Percentiles rank a stretch among this genome's conserved stretches.
Evolutionary conservation across 805 yeast genomes (phyloP).

Genomic region (Saturnispora sanitii): DNA sequence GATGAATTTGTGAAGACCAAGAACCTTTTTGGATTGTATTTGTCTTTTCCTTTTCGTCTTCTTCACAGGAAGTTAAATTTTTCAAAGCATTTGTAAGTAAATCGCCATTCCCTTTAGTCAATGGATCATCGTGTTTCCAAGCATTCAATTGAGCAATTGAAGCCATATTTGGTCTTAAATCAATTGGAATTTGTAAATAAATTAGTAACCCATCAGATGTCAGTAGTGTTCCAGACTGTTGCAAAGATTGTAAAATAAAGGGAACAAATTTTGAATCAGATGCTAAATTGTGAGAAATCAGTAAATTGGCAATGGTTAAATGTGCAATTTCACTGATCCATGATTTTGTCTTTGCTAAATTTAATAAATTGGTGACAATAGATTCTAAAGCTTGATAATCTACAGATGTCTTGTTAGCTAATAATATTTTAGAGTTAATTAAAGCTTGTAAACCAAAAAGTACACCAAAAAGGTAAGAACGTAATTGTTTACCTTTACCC

Average conservation of each 20-base stretch:
- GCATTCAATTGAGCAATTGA: conserved; percentile 12
- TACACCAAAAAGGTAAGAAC: conserved; percentile 72
- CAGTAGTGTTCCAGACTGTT: conserved; percentile 45
- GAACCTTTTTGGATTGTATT: conserved; percentile 41
- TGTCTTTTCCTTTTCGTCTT: conserved; percentile 21
- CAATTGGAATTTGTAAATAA: conserved; percentile 42
- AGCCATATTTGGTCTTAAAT: conserved; percentile 14
- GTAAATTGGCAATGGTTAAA: conserved; percentile 54
- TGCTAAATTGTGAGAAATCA: conserved; percentile 22
- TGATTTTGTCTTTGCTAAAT: conserved; percentile 52
- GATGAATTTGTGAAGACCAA: conserved; percentile 70
- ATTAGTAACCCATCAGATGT: conserved; percentile 78
- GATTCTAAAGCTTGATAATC: conserved; percentile 25
- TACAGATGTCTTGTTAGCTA: conserved; percentile 11
- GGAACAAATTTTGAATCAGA: conserved; percentile 13
- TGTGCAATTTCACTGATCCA: conserved; percentile 84
- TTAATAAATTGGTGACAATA: conserved; percentile 39
- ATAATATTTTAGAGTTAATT: conserved; percentile 42
- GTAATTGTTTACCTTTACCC: conserved; percentile 72
- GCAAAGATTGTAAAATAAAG: conserved; percentile 31
- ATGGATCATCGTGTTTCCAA: conserved; percentile 72
- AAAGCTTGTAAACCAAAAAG: conserved; percentile 77
- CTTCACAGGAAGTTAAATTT: conserved; percentile 38
- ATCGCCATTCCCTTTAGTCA: conserved; percentile 58
- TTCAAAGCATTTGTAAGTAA: conserved; percentile 53